These are phyloP conservation scores for Zygnema cylindricum DNA, from an alignment of 139 green algal species.

Conservation along the genomic window DNA sequence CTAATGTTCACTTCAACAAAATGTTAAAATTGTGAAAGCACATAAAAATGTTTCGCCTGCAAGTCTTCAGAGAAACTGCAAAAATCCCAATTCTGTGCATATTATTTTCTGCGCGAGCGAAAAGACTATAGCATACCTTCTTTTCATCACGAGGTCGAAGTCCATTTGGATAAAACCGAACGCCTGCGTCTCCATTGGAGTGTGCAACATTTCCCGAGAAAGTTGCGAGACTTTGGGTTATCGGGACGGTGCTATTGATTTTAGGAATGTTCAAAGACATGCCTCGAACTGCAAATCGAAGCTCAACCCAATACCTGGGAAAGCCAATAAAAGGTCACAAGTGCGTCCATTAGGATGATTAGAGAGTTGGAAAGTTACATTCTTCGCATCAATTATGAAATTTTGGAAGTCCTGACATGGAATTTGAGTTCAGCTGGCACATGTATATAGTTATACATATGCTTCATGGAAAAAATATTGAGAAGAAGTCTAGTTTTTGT, in stretches of 20 bases:
- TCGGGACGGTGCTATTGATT: not conserved
- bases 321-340: not conserved
- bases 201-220: conserved; percentile 50
- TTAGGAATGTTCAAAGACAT: conserved; percentile 4
- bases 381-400: too few relatives aligned
- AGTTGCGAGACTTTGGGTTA: not conserved
- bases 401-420: not conserved
- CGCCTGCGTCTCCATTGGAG: too few relatives aligned
- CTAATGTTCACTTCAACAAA: too few relatives aligned
- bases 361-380: too few relatives aligned
- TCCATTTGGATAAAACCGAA: too few relatives aligned
- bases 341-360: not conserved
- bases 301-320: conserved; percentile 1
- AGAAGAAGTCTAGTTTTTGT: not conserved
- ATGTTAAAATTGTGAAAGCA: too few relatives aligned
- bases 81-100: too few relatives aligned
- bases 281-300: not conserved
- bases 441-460: not conserved
- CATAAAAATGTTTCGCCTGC: too few relatives aligned
- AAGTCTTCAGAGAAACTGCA: too few relatives aligned
- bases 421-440: not conserved
- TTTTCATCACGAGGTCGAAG: too few relatives aligned
- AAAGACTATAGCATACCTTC: too few relatives aligned
- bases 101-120: too few relatives aligned
- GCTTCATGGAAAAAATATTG: not conserved